These are phyloP conservation scores for Nemania sp. DNA, from an alignment of 2,329 filamentous ascomycete genomes.

Conservation along the genomic window DNA sequence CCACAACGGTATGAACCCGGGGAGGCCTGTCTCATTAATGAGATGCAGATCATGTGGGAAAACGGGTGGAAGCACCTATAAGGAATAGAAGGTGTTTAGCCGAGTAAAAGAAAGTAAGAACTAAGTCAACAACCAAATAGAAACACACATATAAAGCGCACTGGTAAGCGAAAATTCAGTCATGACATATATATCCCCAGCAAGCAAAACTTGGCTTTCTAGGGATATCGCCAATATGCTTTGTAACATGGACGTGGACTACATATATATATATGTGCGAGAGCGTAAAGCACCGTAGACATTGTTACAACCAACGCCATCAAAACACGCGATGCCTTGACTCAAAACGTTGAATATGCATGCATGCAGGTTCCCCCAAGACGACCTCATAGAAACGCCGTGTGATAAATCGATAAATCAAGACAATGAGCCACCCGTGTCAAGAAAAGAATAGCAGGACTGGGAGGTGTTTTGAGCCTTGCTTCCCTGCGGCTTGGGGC, in stretches of 20 bases:
- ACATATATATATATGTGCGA: conserved; percentile 9
- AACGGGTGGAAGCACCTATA: conserved; percentile 64
- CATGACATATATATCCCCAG: conserved; percentile 13
- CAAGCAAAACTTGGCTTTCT: conserved; percentile 16
- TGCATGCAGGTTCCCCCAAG: neutral
- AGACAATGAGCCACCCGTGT: conserved; percentile 10
- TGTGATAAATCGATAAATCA: conserved; percentile 4
- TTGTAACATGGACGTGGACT: conserved; percentile 18
- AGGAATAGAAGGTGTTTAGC: conserved; percentile 4
- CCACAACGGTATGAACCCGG: conserved; percentile 48
- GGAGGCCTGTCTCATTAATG: conserved; percentile 58
- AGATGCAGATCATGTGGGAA: conserved; percentile 62
- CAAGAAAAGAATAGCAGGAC: conserved; percentile 21
- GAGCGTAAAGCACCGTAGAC: neutral
- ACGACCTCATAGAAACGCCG: conserved; percentile 11
- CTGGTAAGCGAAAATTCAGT: neutral
- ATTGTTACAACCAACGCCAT: neutral
- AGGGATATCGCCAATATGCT: conserved; percentile 3
- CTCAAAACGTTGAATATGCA: conserved; percentile 2
- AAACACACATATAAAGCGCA: neutral
- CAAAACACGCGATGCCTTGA: neutral
- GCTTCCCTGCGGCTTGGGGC: neutral
- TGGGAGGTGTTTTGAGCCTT: neutral
- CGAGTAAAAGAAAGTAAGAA: neutral
- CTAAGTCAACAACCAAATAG: neutral